A percentile compares a stretch with the other conserved stretches of the same genome.
These are phyloP conservation scores for Rhizoclosmatium globosum DNA, from an alignment of 192 early-diverging fungal genomes.

Conservation along the genomic window DNA sequence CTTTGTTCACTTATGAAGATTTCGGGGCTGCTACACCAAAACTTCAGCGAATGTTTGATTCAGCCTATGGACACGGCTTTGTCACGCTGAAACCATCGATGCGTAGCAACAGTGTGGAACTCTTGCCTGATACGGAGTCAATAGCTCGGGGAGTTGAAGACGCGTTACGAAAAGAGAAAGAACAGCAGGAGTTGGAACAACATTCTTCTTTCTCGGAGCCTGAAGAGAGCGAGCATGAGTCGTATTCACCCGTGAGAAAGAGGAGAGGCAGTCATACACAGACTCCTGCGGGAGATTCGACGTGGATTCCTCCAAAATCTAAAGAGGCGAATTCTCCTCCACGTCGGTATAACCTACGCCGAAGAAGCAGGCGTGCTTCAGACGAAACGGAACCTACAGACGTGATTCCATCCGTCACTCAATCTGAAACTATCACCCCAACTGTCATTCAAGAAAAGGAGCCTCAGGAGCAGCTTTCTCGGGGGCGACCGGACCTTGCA, in stretches of 20 bases:
- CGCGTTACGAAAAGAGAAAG: conserved; percentile 1
- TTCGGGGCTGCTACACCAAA: conserved; percentile 30
- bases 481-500: not conserved
- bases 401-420: not conserved
- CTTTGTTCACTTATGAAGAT: conserved; percentile 33
- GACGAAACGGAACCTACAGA: not conserved
- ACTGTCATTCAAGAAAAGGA: not conserved
- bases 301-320: not conserved
- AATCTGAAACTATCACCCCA: not conserved
- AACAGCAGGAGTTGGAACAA: not conserved
- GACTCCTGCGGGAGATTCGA: not conserved
- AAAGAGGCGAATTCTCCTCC: not conserved
- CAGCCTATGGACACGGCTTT: conserved; percentile 34
- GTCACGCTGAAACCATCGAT: conserved; percentile 29
- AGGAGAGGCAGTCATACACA: not conserved
- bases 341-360: not conserved
- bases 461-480: not conserved
- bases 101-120: not conserved
- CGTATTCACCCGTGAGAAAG: not conserved
- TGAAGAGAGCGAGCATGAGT: not conserved
- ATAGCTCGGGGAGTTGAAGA: conserved; percentile 5
- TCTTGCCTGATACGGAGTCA: not conserved
- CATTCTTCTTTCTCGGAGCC: not conserved
- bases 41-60: conserved; percentile 42
- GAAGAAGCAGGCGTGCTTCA: not conserved